Base-by-base conservation (phyloP, 768 basidiomycete genomes). In the Clavulina sp. region DNA sequence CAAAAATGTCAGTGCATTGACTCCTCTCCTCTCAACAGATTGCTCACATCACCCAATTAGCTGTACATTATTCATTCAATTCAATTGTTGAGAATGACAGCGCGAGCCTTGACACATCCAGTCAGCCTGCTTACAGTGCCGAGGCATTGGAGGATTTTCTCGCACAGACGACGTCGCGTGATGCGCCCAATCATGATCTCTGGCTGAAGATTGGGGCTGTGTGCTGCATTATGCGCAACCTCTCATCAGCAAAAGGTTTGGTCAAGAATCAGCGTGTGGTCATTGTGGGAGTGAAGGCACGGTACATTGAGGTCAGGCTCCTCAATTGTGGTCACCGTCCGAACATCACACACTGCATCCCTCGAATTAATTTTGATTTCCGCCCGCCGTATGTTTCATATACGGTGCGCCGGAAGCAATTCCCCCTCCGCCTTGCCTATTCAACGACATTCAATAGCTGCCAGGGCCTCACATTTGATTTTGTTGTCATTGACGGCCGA, bases 261-360 rank as follows among this genome's bases (percentile, higher is more conserved):
- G 69, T 70, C 4, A 70, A 70, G 56, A 72, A 70, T 58, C 60
- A 63, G 0, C 56, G 66, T 2, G 67, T 69, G 3, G 54, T 69
- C 4, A 57, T 70, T 1, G 53, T 54, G 1, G 58, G 61, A 21
- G 41, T 68, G 1, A 64, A 65, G 7, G 23, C 51, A 1, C 54
- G 55, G 1, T 50, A 62, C 19, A 48, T 62, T 7, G 57, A 59
- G 6, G 59, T 55, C 1, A 57, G 60, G 21, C 48, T 64, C 29
- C 46, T 63, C 30, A 5, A 28, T 5, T 19, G 30, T 31, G 38
- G 52, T n/a, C 28, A 41, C 24, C 36, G 23, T 5, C 34, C 26
- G 19, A 26, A 28, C 24, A 36, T 30, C 9, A 4, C 33, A n/a
- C 28, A 52, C 28, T 31, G 36, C 19, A 21, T 54, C 3, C 52